Evolutionary conservation across 2,329 filamentous ascomycete species (phyloP), one percentile per base, ranked within the genome.

Genomic region (Claviceps sp.): DNA sequence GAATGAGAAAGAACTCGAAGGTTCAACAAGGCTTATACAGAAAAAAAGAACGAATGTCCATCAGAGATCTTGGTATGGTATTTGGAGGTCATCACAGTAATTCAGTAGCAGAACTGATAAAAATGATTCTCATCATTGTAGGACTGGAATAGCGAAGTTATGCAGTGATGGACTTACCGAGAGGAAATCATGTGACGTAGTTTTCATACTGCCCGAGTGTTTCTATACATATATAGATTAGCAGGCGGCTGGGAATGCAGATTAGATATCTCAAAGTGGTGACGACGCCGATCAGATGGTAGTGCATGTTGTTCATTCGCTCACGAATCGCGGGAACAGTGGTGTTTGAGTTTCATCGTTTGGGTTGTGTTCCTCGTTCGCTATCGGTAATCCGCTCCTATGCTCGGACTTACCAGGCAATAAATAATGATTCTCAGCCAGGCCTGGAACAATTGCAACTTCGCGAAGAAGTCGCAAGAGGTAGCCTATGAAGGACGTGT

Each of bases 81-180:
- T 80, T 74, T 71, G 66, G 72, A 67, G 78, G 66, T 83, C 81
- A 77, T 82, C 81, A 84, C 70, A 68, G 60, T 18, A 63, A 61
- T 79, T 85, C 82, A 85, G 82, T 77, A 85, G 82, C 82, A 85
- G 82, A 85, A 85, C 82, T 85, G 82, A 76, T 73, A 67, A 73
- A 72, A 70, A 68, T 57, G 60, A 70, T 72, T 81, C 71, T 85
- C 81, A 85, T 85, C 82, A 84, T 73, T 48, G 55, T 7, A 30
- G 24, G 22, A 30, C 49, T 56, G 56, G 37, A 11, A 24, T 53
- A 26, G 24, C 24, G 24, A 56, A 55, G 48, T 54, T 30, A 41
- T 37, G 24, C 1, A 26, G 24, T 26, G 24, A 26, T 7, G 6
- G 24, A 26, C 24, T 26, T 26, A 26, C 24, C 6, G 6, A 26